Conservation (phyloP, 306 rosid genomes). For the Dalbergia cochinchinensis region DNA sequence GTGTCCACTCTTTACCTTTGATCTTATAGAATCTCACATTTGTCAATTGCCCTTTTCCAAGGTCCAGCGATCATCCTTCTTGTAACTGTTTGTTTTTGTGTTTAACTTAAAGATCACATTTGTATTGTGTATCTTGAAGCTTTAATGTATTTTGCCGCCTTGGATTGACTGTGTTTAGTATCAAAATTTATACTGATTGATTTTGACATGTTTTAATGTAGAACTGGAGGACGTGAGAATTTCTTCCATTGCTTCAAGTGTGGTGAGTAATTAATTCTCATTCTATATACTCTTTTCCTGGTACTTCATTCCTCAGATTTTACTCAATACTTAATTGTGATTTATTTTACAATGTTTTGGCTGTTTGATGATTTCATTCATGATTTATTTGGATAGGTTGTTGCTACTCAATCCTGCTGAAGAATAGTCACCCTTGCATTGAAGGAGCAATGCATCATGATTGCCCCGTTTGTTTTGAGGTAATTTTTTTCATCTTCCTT, state of each 20-base stretch:
- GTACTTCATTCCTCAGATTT: background rate
- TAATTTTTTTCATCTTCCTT: constrained; percentile 35
- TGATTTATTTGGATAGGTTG: constrained; percentile 66
- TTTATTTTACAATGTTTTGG: constrained; percentile 44
- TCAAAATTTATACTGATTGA: constrained; percentile 20
- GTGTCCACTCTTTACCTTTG: background rate
- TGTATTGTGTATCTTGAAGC: too few relatives aligned
- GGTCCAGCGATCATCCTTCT: background rate
- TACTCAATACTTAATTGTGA: constrained; percentile 49
- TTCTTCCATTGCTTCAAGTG: constrained; percentile 88
- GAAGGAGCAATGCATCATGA: constrained; percentile 98
- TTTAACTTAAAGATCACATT: background rate
- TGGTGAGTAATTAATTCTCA: constrained; percentile 56
- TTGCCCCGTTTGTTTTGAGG: constrained; percentile 97
- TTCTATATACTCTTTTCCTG: background rate
- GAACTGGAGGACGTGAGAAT: constrained; percentile 81
- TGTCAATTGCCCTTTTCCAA: background rate
- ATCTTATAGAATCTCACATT: background rate
- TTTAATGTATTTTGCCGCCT: background rate
- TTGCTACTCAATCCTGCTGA: constrained; percentile 71
- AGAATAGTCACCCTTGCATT: constrained; percentile 82
- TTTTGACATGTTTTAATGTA: constrained; percentile 46
- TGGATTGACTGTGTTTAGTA: background rate
- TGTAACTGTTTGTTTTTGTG: background rate
- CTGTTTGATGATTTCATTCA: constrained; percentile 9